phyloP scores from a whole-genome alignment of 1,139 yeast genomes.

The Hansenula lynferdii region DNA sequence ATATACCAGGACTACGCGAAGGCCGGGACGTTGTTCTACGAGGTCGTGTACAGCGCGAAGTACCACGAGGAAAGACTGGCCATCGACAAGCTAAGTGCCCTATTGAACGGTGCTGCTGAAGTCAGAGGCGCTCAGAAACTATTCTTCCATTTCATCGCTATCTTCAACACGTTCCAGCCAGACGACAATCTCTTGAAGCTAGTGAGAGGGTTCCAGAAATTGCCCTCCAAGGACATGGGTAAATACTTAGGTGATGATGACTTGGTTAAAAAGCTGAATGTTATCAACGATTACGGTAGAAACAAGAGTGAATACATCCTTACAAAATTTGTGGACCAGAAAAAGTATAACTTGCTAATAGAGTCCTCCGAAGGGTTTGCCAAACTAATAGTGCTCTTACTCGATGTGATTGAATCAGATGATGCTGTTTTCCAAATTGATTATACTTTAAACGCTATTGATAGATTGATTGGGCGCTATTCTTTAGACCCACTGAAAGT shows the following conservation, averaged over 20 bases:
- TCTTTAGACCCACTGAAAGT: slow-evolving; percentile 72
- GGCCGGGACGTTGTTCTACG: slow-evolving; percentile 15
- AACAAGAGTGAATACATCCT: slow-evolving; percentile 1
- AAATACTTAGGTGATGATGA: slow-evolving; percentile 8
- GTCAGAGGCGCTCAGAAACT: slow-evolving; percentile 1
- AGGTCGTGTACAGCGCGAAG: slow-evolving; percentile 14
- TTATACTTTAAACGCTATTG: slow-evolving; percentile 46
- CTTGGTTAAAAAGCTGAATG: slow-evolving; percentile 6
- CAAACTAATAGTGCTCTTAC: slow-evolving; percentile 53
- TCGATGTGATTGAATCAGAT: slow-evolving; percentile 35
- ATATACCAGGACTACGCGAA: slow-evolving; percentile 1
- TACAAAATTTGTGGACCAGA: slow-evolving; percentile 40
- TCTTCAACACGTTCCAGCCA: slow-evolving; percentile 13
- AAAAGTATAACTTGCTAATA: slow-evolving; percentile 65
- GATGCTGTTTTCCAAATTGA: slow-evolving; percentile 40
- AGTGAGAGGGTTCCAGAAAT: slow-evolving; percentile 6
- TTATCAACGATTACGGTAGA: slow-evolving; percentile 7
- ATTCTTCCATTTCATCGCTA: slow-evolving; percentile 12
- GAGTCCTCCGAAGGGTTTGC: slow-evolving; percentile 85
- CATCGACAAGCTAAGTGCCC: slow-evolving; percentile 2
- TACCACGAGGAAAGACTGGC: slow-evolving; percentile 12
- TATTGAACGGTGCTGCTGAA: slow-evolving; percentile 6
- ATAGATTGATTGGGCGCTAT: slow-evolving; percentile 69
- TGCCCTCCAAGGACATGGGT: slow-evolving; percentile 11
- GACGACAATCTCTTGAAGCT: slow-evolving; percentile 9